Conservation (phyloP, 208 protist species). For the Acanthamoeba castellanii region DNA sequence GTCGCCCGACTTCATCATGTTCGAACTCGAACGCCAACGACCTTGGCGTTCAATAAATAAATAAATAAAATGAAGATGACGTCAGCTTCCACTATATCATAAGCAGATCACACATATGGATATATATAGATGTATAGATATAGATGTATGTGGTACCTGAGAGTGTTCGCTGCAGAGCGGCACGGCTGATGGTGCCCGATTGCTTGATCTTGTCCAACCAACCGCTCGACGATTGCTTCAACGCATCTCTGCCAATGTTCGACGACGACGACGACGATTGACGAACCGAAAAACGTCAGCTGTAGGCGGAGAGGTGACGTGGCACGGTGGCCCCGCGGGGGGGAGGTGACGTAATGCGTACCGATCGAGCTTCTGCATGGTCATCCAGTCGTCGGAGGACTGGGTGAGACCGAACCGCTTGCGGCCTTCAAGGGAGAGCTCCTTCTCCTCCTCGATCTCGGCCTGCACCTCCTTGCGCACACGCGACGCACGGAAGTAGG, state of each 20-base stretch:
- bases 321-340: too few relatives aligned
- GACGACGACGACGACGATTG: not conserved
- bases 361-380: slow-evolving; percentile 48
- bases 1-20: not conserved
- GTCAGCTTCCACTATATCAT: not conserved
- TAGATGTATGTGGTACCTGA: not conserved
- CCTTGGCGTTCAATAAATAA: not conserved
- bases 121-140: not conserved
- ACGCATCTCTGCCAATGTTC: not conserved
- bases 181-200: not conserved
- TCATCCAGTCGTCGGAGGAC: slow-evolving; percentile 57
- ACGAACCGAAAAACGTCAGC: not conserved
- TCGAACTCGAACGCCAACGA: slow-evolving; percentile 3
- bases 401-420: slow-evolving; percentile 21
- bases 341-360: not conserved
- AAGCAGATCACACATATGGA: not conserved
- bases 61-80: not conserved
- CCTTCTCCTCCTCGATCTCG: slow-evolving; percentile 56
- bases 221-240: not conserved
- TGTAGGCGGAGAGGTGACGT: too few relatives aligned
- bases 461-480: slow-evolving; percentile 55
- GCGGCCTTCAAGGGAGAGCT: slow-evolving; percentile 46
- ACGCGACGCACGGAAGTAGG: slow-evolving; percentile 27
- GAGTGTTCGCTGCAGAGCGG: slow-evolving; percentile 14
- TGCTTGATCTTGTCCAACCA: slow-evolving; percentile 20